Conservation (phyloP, 352 stramenopile genomes). For the Aphanomyces cochlioides region DNA sequence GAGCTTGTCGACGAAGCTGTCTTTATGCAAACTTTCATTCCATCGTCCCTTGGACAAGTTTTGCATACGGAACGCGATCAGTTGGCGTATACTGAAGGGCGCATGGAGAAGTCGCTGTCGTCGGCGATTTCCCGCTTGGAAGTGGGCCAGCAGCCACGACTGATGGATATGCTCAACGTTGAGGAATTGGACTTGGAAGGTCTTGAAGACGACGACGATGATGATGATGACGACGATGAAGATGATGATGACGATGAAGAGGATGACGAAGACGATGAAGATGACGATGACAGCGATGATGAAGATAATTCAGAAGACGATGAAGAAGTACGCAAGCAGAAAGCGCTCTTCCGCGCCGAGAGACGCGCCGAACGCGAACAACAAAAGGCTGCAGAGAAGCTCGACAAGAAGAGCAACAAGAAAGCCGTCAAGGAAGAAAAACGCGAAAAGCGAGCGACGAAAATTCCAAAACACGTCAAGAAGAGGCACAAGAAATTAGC, state of each 20-base stretch:
- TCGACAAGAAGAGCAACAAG: conserved; percentile 92
- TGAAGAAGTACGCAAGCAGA: conserved; percentile 54
- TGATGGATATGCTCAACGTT: conserved; percentile 71
- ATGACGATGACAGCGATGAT: conserved; percentile 48
- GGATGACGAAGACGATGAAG: conserved; percentile 35
- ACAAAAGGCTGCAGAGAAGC: conserved; percentile 51
- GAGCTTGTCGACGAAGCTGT: conserved; percentile 92
- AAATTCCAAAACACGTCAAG: conserved; percentile 99
- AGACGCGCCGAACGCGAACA: conserved; percentile 67
- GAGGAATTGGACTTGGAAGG: conserved; percentile 60
- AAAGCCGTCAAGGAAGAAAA: conserved; percentile 93
- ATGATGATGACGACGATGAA: conserved; percentile 33
- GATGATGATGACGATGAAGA: conserved; percentile 32
- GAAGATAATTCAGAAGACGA: conserved; percentile 68
- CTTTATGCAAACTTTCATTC: conserved; percentile 93
- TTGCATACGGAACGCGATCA: conserved; percentile 83
- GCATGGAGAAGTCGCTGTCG: conserved; percentile 80
- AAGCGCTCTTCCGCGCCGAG: conserved; percentile 78
- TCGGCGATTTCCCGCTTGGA: conserved; percentile 75
- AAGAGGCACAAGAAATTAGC: conserved; percentile 95
- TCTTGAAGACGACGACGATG: conserved; percentile 33
- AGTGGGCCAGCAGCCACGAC: conserved; percentile 43
- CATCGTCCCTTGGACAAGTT: conserved; percentile 93
- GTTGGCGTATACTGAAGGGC: conserved; percentile 78
- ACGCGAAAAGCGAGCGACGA: conserved; percentile 91